Evolutionary conservation across 768 basidiomycete species (phyloP).

Genomic region (Rhizopogon rudus): DNA sequence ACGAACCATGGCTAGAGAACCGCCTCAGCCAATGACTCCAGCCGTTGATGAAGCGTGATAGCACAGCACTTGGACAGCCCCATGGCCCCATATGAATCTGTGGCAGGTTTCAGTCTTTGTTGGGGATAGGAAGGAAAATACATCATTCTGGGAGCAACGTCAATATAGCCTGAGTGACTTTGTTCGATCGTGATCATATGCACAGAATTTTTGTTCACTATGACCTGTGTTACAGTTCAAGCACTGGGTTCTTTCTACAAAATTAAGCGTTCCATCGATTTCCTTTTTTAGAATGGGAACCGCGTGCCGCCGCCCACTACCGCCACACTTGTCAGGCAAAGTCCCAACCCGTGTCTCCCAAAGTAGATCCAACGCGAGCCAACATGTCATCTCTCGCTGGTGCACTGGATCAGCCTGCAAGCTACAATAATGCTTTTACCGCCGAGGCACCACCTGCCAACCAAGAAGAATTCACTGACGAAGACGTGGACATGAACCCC

Average conservation of each 20-base stretch:
- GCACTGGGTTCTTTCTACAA: no score
- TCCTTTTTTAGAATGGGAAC: no score
- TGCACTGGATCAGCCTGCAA: conserved; percentile 40
- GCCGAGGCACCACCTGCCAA: conserved; percentile 3
- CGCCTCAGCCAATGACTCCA: not conserved
- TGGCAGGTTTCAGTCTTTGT: not conserved
- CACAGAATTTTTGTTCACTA: no score
- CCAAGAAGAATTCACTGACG: conserved; percentile 10
- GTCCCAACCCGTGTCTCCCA: not conserved
- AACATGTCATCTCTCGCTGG: conserved; percentile 59
- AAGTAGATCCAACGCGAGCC: not conserved
- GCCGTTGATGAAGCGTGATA: not conserved
- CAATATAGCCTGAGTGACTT: no score
- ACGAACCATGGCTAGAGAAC: not conserved
- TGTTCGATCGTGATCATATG: no score
- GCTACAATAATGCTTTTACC: conserved; percentile 14
- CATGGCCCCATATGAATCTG: not conserved
- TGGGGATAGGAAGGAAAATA: not conserved
- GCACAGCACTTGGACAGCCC: not conserved
- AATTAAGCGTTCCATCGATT: no score
- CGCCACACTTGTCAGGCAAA: not conserved
- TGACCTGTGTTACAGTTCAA: no score
- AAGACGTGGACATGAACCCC: conserved; percentile 41
- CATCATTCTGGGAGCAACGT: not conserved
- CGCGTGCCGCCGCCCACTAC: no score